A percentile compares a stretch with the other conserved stretches of the same genome.
These are phyloP conservation scores for Aegilops longissima DNA, from an alignment of 176 grass and related monocot genomes.

Conservation along the genomic window DNA sequence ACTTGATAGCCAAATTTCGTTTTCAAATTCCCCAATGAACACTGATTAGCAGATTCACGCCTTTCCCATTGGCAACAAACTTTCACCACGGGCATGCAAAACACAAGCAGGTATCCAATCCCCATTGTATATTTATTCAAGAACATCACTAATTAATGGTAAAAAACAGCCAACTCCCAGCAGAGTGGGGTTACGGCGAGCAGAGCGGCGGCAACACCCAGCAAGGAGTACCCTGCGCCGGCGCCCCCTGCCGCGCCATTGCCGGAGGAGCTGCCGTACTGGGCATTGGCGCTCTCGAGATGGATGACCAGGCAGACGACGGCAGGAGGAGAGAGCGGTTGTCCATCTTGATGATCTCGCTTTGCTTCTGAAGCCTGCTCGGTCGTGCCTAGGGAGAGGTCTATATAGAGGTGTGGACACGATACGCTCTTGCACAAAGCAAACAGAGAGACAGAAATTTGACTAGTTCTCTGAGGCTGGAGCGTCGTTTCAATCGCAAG, in stretches of 20 bases:
- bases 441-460: neutral
- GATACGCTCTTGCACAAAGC: neutral
- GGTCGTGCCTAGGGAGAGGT: neutral
- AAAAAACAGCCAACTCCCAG: neutral
- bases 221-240: neutral
- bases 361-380: neutral
- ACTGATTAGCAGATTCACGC: neutral
- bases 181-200: neutral
- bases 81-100: neutral
- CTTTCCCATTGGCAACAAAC: neutral
- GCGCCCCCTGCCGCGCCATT: neutral
- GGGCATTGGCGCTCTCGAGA: neutral
- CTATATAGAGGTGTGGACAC: neutral
- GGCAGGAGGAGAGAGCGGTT: neutral
- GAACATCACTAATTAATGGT: neutral
- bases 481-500: neutral
- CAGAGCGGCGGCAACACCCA: neutral
- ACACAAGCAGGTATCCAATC: neutral
- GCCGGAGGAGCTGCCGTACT: neutral
- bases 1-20: neutral
- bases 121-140: neutral
- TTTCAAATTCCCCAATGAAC: neutral
- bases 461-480: neutral
- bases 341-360: neutral
- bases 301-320: neutral